A percentile compares a stretch with the other conserved stretches of the same genome.
Evolutionary conservation across 2,329 filamentous ascomycete genomes (phyloP).

Genomic region (Teratosphaeria pseudoeucalypti): DNA sequence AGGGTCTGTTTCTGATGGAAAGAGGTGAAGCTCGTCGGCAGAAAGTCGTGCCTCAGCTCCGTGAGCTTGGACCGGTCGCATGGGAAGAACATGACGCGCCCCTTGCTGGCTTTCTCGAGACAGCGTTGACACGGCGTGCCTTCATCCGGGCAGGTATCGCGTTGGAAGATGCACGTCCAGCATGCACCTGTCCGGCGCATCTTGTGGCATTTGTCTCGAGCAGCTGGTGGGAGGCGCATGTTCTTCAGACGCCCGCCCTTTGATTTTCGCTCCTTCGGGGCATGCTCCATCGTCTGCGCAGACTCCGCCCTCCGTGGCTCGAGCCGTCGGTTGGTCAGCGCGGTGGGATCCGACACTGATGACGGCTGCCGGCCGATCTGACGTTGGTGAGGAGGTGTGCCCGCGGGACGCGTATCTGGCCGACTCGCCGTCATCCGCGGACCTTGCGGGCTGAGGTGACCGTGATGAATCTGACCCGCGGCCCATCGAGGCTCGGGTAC

Average conservation of each 20-base stretch:
- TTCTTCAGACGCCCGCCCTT: conserved; percentile 28
- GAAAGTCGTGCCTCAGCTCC: conserved; percentile 33
- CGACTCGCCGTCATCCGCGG: neutral
- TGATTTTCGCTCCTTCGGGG: neutral
- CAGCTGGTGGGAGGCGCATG: conserved; percentile 26
- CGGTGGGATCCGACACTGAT: neutral
- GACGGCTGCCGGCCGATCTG: neutral
- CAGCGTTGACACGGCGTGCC: conserved; percentile 21
- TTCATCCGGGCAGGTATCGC: conserved; percentile 30
- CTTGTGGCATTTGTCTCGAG: conserved; percentile 31
- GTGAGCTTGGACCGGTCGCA: conserved; percentile 38
- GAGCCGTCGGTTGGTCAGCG: neutral
- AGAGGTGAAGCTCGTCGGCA: conserved; percentile 26
- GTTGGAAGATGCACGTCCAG: conserved; percentile 39
- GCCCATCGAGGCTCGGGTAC: neutral
- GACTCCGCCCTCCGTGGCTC: neutral
- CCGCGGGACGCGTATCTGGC: neutral
- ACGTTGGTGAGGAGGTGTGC: neutral
- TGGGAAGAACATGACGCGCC: conserved; percentile 30
- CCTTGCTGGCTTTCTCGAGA: conserved; percentile 26
- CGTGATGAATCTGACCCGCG: neutral
- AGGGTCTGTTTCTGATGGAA: conserved; percentile 36
- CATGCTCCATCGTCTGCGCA: neutral
- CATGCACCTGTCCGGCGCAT: conserved; percentile 39
- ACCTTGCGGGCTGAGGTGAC: neutral